Percentiles rank a stretch among this genome's conserved stretches.
Conservation (phyloP, 2,329 filamentous ascomycete genomes). For the Aspergillus aculeatinus region DNA sequence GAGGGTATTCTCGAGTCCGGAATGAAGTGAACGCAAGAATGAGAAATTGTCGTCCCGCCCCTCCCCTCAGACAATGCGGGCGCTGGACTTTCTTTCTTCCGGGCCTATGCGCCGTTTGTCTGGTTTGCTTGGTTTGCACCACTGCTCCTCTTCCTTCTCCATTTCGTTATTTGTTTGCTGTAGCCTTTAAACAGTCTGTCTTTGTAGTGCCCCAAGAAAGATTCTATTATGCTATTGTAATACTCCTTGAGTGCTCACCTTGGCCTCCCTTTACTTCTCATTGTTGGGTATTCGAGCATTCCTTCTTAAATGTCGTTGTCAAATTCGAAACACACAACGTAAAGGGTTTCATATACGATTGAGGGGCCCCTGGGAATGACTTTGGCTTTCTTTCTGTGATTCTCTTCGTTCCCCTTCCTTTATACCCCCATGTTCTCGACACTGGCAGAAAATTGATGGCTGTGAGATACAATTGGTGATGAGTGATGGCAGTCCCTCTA, state of each 20-base stretch:
- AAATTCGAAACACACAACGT: background rate
- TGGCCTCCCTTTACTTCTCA: no score
- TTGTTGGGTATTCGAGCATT: no score
- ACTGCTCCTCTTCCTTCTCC: background rate
- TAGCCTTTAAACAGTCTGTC: no score
- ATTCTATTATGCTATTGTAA: no score
- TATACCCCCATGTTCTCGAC: background rate
- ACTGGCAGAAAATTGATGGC: no score
- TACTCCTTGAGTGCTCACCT: no score
- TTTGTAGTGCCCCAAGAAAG: no score
- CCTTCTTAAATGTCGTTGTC: no score
- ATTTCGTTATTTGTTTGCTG: no score
- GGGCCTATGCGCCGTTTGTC: background rate
- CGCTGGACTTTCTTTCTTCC: conserved; percentile 2
- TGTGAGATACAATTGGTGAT: background rate
- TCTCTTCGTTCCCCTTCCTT: background rate
- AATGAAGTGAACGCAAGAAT: conserved; percentile 39
- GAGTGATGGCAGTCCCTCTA: background rate
- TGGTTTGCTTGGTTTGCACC: background rate
- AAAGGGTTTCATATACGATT: background rate
- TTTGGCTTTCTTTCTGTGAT: no score
- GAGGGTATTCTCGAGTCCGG: conserved; percentile 46
- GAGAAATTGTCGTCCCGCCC: conserved; percentile 36
- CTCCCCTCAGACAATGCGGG: conserved; percentile 2
- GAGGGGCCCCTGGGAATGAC: background rate